Base-by-base conservation (phyloP, 768 basidiomycete genomes). In the Trametes maxima region DNA sequence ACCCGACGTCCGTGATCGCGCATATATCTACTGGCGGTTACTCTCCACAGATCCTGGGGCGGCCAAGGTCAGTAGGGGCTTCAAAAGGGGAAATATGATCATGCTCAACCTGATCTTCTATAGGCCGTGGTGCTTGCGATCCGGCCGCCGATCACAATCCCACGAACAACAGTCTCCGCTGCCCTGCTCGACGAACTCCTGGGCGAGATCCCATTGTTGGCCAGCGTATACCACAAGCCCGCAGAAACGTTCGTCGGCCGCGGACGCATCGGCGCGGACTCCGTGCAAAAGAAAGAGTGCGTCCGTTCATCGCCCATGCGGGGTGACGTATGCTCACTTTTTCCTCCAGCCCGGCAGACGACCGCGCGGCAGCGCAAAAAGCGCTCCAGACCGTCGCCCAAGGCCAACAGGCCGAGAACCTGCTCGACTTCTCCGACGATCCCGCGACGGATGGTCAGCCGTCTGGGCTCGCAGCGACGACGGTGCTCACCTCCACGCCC, bases 181-280 rank as follows among this genome's bases (percentile, higher is more conserved):
- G 92, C 85, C 0, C 76, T 98, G 17, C 77, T 98, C 35, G 95
- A 98, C 69, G 97, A 98, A 70, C 83, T 99, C 2, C 75, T 98
- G 0, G 86, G 89, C 33, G 97, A 98, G 72, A 84, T 98, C 21
- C 94, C 93, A 1, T 87, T 83, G 45, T 77, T 98, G 19, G 93
- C 94, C 5, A 96, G 94, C 70, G 94, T 96, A 2, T 99, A 99
- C 72, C 97, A 99, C 77, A 98, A 97, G 74, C 97, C 97, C 0
- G 88, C 87, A 37, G 92, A 94, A 72, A 98, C 97, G 0, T 99
- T 99, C 69, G 85, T 99, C 57, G 97, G 96, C 0, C 86, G 87
- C 65, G 96, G 97, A 8, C 82, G 95, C 49, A 80, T 98, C 58
- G 89, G 94, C 8, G 92, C 87, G 0, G 93, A 95, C 66, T 79